Evolutionary conservation across 2,329 filamentous ascomycete species (phyloP).

Genomic region (Delphinella strobiligena): DNA sequence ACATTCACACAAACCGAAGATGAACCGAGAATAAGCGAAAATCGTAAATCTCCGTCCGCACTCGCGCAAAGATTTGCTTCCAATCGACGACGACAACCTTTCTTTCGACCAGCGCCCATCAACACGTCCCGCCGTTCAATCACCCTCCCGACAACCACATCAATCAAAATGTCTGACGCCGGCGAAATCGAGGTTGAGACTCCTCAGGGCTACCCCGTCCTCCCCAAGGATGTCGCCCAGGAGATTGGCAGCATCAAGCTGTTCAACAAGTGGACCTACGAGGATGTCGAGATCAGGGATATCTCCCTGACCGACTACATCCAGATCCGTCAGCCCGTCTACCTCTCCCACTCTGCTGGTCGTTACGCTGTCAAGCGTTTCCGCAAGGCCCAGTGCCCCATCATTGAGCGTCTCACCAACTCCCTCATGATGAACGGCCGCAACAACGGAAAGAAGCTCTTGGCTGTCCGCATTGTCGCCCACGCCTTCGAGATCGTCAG

Average conservation of each 20-base stretch:
- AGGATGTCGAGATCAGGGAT: conserved; percentile 98
- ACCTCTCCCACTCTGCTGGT: conserved; percentile 96
- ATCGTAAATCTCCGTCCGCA: background rate
- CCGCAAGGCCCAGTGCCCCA: conserved; percentile 99
- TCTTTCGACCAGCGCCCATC: conserved; percentile 5
- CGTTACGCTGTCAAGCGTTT: conserved; percentile 99
- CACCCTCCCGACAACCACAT: conserved; percentile 8
- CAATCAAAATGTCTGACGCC: conserved; percentile 84
- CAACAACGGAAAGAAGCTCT: conserved; percentile 99
- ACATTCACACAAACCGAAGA: too few relatives aligned
- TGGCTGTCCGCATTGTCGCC: conserved; percentile 98
- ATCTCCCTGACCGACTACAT: conserved; percentile 99
- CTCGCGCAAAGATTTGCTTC: background rate
- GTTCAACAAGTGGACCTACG: conserved; percentile 98
- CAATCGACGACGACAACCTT: conserved; percentile 7
- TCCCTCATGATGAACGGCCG: conserved; percentile 99
- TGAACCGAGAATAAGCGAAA: background rate
- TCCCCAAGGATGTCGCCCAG: conserved; percentile 83
- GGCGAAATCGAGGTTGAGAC: conserved; percentile 95
- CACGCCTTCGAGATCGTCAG: conserved; percentile 99
- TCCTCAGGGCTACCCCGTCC: conserved; percentile 62
- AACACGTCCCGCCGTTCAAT: conserved; percentile 6
- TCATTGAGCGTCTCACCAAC: conserved; percentile 99
- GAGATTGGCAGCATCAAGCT: conserved; percentile 91
- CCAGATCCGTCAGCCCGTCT: conserved; percentile 97